Conservation (phyloP, 768 basidiomycete species). For the Cystofilobasidium macerans region DNA sequence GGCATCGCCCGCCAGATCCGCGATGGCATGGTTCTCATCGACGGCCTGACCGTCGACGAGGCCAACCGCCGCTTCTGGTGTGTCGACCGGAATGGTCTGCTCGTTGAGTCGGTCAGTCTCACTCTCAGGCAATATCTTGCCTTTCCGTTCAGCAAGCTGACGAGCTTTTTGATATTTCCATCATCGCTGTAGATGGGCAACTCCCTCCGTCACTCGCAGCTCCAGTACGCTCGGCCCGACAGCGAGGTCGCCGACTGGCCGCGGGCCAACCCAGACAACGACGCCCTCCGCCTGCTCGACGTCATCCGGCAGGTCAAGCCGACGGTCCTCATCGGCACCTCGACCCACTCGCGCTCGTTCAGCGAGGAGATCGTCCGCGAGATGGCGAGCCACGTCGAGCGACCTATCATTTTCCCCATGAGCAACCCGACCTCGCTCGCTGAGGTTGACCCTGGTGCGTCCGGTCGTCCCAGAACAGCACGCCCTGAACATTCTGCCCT, state of each 20-base stretch:
- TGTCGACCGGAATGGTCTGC: constrained; percentile 56
- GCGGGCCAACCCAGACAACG: constrained; percentile 32
- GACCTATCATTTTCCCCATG: constrained; percentile 48
- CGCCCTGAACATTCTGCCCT: neutral
- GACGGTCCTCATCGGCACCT: constrained; percentile 74
- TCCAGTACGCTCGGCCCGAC: constrained; percentile 36
- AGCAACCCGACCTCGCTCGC: constrained; percentile 68
- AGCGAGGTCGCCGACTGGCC: constrained; percentile 33
- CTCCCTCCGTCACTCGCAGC: constrained; percentile 25
- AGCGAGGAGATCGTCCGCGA: constrained; percentile 40
- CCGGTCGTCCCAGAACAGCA: too few relatives aligned
- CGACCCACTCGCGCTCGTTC: constrained; percentile 67
- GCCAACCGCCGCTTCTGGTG: constrained; percentile 61
- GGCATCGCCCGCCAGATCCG: constrained; percentile 30
- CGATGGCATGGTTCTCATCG: constrained; percentile 54
- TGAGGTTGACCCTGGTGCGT: constrained; percentile 53
- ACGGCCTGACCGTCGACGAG: constrained; percentile 45
- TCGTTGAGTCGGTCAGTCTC: constrained; percentile 42
- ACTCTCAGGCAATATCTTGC: too few relatives aligned
- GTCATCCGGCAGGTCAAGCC: constrained; percentile 63
- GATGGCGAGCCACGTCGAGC: constrained; percentile 48
- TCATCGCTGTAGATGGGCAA: constrained; percentile 13
- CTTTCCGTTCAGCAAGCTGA: too few relatives aligned
- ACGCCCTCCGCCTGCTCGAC: constrained; percentile 39
- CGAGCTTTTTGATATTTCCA: neutral